A percentile compares a stretch with the other conserved stretches of the same genome.
Conservation (phyloP, 2,329 filamentous ascomycete genomes). For the Leptoxyphium fumago region DNA sequence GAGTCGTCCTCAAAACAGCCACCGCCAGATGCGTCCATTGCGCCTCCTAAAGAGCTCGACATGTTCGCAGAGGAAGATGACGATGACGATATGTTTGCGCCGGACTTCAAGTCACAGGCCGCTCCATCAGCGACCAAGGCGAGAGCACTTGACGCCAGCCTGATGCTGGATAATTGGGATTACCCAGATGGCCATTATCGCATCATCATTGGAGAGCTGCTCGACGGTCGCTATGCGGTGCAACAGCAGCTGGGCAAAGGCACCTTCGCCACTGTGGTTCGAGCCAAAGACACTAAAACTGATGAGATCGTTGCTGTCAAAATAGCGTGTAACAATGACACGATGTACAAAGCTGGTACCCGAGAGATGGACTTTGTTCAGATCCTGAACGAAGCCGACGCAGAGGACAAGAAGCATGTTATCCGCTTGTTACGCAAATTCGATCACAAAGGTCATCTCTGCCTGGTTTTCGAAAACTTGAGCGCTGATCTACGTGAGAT, state of each 20-base stretch:
- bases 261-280: slow-evolving; percentile 93
- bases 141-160: slow-evolving; percentile 52
- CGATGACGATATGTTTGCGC: slow-evolving; percentile 84
- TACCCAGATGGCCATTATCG: slow-evolving; percentile 96
- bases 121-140: slow-evolving; percentile 23
- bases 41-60: slow-evolving; percentile 38
- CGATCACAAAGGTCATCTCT: slow-evolving; percentile 87
- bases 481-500: slow-evolving; percentile 86
- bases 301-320: slow-evolving; percentile 77
- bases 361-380: slow-evolving; percentile 90
- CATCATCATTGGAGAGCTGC: slow-evolving; percentile 76
- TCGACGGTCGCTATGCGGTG: slow-evolving; percentile 80
- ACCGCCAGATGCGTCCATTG: background rate
- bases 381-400: slow-evolving; percentile 72
- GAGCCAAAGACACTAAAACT: slow-evolving; percentile 63
- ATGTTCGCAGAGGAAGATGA: slow-evolving; percentile 50
- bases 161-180: slow-evolving; percentile 73
- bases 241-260: slow-evolving; percentile 79
- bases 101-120: slow-evolving; percentile 27
- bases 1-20: slow-evolving; percentile 1
- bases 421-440: slow-evolving; percentile 79
- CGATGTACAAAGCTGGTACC: slow-evolving; percentile 64
- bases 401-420: slow-evolving; percentile 80
- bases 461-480: slow-evolving; percentile 92
- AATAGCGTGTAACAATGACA: slow-evolving; percentile 83